A percentile compares a stretch with the other conserved stretches of the same genome.
These are phyloP conservation scores for Colletotrichum australisinense DNA, from an alignment of 2,329 filamentous ascomycete species.

Conservation along the genomic window DNA sequence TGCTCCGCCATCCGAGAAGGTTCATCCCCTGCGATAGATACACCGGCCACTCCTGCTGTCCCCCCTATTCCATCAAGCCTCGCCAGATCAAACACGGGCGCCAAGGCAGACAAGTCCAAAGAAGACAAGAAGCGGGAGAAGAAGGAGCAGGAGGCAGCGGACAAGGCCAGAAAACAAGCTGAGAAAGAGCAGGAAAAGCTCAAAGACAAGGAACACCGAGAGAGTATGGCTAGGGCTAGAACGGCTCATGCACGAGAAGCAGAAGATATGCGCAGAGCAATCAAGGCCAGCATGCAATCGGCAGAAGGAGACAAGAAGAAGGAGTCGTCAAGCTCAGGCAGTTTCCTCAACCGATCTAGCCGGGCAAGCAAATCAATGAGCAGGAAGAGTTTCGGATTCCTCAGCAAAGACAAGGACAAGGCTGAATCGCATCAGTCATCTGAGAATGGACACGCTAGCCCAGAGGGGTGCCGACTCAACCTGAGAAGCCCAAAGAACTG, in stretches of 20 bases:
- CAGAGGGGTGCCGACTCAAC: constrained; percentile 41
- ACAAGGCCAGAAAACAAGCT: constrained; percentile 57
- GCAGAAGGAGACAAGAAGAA: constrained; percentile 61
- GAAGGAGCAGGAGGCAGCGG: constrained; percentile 72
- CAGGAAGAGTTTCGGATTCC: constrained; percentile 78
- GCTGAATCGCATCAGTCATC: constrained; percentile 39
- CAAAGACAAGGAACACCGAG: constrained; percentile 56
- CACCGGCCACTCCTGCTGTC: constrained; percentile 44
- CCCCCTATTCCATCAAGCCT: constrained; percentile 41
- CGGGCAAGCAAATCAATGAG: constrained; percentile 83
- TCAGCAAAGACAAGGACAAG: constrained; percentile 63
- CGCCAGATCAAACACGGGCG: constrained; percentile 37
- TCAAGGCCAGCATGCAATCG: constrained; percentile 74
- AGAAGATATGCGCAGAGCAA: constrained; percentile 69
- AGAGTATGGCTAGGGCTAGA: constrained; percentile 46
- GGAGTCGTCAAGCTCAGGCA: constrained; percentile 52
- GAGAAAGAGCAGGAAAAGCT: constrained; percentile 59
- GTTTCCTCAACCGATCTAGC: constrained; percentile 74
- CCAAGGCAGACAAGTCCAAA: constrained; percentile 55
- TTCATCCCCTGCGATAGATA: constrained; percentile 45
- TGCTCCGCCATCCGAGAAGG: constrained; percentile 37
- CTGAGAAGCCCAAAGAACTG: constrained; percentile 61
- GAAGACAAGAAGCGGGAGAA: constrained; percentile 75
- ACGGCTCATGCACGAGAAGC: constrained; percentile 65
- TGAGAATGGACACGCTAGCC: constrained; percentile 45